Base-by-base conservation (phyloP, 441 rosid genomes). In the Mallotus japonicus region DNA sequence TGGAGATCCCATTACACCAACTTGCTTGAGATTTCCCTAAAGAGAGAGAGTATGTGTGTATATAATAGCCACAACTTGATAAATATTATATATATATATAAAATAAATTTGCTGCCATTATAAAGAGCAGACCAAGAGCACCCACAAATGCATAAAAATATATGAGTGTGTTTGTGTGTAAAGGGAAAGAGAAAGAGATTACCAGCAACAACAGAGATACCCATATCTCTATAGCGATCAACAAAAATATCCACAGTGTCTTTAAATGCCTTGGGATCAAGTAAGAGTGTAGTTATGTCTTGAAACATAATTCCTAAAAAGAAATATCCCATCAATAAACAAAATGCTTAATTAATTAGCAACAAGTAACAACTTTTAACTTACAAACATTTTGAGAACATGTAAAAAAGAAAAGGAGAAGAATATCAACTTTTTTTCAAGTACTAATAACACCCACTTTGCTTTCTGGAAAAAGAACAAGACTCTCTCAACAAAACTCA, bases 301-400 rank as follows among this genome's bases (percentile, higher is more conserved):
- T 92, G 99, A 83, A 95, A 95, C 99, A 92, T 88, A 37, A 95
- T 95, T 71, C 99, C 99, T 95, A 71, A 66, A 72, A 76, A 75
- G 69, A 47, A 59, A 37, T 6, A 37, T 37, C 40, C 40, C 19
- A 37, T 55, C 70, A 65, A 37, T 17, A 6, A 74, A 16, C 1
- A 22, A 68, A 20, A 20, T 54, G 53, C 14, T 19, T 14, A 17
- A 37, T 37, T 37, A 37, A 37, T 37, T 37, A 37, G 40, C 40
- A 37, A 37, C 40, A 37, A 37, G 40, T 37, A 37, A 37, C 6
- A 37, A 37, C 40, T 37, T 37, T 37, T 37, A 37, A 37, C 40
- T 37, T 3, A 37, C 6, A 37, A 28, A 28, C 32, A 28, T 28
- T 28, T 28, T 28, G 32, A 28, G 32, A 28, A 37, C 40, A 37